These are phyloP conservation scores for Sugiyamaella novakii DNA, from an alignment of 1,139 yeast genomes.

Conservation along the genomic window DNA sequence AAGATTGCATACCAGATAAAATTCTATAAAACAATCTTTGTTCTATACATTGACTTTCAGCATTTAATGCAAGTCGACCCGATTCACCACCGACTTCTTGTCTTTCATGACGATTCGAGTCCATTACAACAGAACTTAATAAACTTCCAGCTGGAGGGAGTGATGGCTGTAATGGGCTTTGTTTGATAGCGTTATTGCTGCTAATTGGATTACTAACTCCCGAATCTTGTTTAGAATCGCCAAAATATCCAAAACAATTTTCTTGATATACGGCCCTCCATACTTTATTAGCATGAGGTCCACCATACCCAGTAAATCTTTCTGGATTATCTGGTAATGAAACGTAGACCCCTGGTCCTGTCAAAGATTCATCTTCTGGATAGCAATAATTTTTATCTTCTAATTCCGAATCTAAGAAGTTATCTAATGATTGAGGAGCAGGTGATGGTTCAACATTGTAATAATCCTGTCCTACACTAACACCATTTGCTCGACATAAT, in stretches of 20 bases:
- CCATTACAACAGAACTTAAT: conserved; percentile 32
- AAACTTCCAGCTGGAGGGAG: conserved; percentile 26
- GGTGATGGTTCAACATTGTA: conserved; percentile 9
- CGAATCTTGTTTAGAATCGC: conserved; percentile 37
- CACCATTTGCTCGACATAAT: conserved; percentile 17
- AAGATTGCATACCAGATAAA: conserved; percentile 92
- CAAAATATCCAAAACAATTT: conserved; percentile 72
- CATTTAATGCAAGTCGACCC: conserved; percentile 38
- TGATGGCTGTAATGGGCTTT: conserved; percentile 6
- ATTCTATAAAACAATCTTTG: conserved; percentile 85
- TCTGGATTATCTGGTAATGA: conserved; percentile 89
- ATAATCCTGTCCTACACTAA: conserved; percentile 15
- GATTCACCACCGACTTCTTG: conserved; percentile 39
- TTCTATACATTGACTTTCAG: conserved; percentile 67
- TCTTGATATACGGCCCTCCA: conserved; percentile 94
- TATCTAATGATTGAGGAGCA: conserved; percentile 12
- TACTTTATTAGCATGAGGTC: conserved; percentile 85
- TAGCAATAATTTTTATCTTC: conserved; percentile 53
- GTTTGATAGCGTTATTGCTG: conserved; percentile 9
- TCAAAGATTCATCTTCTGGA: conserved; percentile 55
- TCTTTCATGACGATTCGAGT: conserved; percentile 30
- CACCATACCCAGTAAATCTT: conserved; percentile 94
- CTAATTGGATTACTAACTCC: conserved; percentile 29
- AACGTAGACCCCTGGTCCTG: conserved; percentile 68
- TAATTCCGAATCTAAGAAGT: conserved; percentile 19